Evolutionary conservation across 148 eudicot species (phyloP).

Genomic region (Camellia japonica): DNA sequence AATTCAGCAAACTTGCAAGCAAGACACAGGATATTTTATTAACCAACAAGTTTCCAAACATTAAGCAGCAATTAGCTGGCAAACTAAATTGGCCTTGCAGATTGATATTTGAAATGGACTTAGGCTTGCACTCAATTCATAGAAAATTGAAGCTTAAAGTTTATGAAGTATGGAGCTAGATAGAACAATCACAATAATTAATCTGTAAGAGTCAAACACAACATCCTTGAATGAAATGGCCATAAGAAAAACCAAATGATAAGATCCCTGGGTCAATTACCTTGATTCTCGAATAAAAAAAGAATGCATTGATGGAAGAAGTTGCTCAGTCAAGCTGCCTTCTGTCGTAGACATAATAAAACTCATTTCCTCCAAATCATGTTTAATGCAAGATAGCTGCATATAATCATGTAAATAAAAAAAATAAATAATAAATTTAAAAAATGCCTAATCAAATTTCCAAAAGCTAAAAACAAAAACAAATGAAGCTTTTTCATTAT

Average conservation of each 20-base stretch:
- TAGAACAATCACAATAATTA: not conserved
- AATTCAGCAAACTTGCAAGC: conserved; percentile 7
- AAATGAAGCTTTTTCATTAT: too few species aligned
- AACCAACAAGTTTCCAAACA: not conserved
- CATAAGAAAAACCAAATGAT: not conserved
- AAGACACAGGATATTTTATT: not conserved
- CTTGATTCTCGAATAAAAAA: conserved; percentile 77
- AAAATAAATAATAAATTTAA: not conserved
- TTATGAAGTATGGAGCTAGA: not conserved
- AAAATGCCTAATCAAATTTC: not conserved
- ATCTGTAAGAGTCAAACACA: not conserved
- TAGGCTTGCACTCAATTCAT: not conserved
- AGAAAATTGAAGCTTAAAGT: not conserved
- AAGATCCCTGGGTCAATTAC: conserved; percentile 29
- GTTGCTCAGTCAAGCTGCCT: conserved; percentile 83
- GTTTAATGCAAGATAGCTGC: conserved; percentile 72
- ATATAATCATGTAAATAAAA: not conserved
- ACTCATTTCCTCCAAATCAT: conserved; percentile 90
- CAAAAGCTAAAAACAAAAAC: too few species aligned
- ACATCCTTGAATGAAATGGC: not conserved
- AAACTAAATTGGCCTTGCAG: not conserved
- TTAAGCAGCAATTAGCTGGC: not conserved
- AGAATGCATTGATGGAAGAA: conserved; percentile 78
- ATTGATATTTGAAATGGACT: not conserved
- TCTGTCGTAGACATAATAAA: conserved; percentile 69